Base-by-base conservation (phyloP, 208 protist species). In the Acanthamoeba royreba region DNA sequence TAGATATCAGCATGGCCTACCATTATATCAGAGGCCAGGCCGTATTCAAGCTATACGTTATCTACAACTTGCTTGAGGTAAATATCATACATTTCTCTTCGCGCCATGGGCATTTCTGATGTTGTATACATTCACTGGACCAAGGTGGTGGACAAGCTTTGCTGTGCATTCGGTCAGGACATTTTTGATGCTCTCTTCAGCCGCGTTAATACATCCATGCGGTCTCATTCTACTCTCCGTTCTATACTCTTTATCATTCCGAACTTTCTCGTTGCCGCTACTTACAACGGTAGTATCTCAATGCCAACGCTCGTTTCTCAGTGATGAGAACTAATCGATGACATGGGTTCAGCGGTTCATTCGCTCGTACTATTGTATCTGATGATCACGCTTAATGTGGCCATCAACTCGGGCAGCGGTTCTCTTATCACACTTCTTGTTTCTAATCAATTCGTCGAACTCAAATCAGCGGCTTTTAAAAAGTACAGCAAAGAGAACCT, bases 21-120 rank as follows among this genome's bases (percentile, higher is more conserved):
- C 98, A 99, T 93, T 95, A 95, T 40, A 97, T 99, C 47, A 93
- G 98, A 22, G 96, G 97, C 22, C 98, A 98, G 81, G 96, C 97
- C 19, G 95, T 98, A 13, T 97, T 99, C 81, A 99, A 99, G 93
- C 95, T 99, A 19, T 98, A 99, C 93, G 98, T 99, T 42, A 97
- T 99, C 28, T 99, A 98, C 88, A 98, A 98, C 95, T 96, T 98
- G 47, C 94, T 99, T 17, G 98, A 98, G 46, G 95, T 98, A 42
- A 58, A n/a, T 58, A 58, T 58, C 13, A 58, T 58, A 58, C 22
- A 58, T 58, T 58, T 58, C 22, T 58, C 22, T n/a, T 58, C 66
- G 25, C 69, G 17, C n/a, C n/a, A n/a, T n/a, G n/a, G n/a, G n/a
- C 15, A 33, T 89, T 85, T 19, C 35, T 4, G 33, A 43, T 81